A percentile compares a stretch with the other conserved stretches of the same genome.
These are phyloP conservation scores for Holtermannia corniformis DNA, from an alignment of 768 basidiomycete genomes.

Conservation along the genomic window DNA sequence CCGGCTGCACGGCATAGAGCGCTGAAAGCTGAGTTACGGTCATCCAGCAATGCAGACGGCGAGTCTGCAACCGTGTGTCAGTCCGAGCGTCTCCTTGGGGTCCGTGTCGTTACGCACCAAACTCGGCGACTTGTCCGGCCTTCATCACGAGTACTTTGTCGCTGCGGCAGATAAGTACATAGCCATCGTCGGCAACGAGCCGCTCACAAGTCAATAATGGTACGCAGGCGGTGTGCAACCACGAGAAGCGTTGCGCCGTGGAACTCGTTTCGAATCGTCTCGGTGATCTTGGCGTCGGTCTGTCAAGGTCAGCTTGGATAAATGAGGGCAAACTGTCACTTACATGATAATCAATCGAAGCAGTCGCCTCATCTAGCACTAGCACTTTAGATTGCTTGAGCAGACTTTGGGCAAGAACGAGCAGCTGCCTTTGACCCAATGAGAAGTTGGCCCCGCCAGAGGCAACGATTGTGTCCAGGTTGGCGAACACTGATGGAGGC, in stretches of 20 bases:
- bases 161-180: constrained; percentile 5
- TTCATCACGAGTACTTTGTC: constrained; percentile 35
- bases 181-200: not conserved
- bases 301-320: constrained; percentile 9
- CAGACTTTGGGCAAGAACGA: constrained; percentile 37
- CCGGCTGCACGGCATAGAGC: constrained; percentile 35
- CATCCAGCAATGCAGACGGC: constrained; percentile 23
- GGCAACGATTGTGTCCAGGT: constrained; percentile 36
- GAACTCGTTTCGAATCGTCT: constrained; percentile 35
- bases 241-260: constrained; percentile 35
- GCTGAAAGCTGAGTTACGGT: constrained; percentile 20
- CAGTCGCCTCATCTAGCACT: constrained; percentile 42
- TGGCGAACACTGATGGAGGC: constrained; percentile 12
- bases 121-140: constrained; percentile 32
- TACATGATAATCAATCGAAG: constrained; percentile 39
- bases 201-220: constrained; percentile 36
- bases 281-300: constrained; percentile 39
- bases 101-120: constrained; percentile 15
- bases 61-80: constrained; percentile 14
- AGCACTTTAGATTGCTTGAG: constrained; percentile 34
- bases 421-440: constrained; percentile 38
- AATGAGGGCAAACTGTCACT: not conserved
- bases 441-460: constrained; percentile 32
- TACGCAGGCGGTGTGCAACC: constrained; percentile 40
- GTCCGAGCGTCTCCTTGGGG: not conserved